Evolutionary conservation across 2,329 filamentous ascomycete genomes (phyloP).

Genomic region (Diplocarpon rosae): DNA sequence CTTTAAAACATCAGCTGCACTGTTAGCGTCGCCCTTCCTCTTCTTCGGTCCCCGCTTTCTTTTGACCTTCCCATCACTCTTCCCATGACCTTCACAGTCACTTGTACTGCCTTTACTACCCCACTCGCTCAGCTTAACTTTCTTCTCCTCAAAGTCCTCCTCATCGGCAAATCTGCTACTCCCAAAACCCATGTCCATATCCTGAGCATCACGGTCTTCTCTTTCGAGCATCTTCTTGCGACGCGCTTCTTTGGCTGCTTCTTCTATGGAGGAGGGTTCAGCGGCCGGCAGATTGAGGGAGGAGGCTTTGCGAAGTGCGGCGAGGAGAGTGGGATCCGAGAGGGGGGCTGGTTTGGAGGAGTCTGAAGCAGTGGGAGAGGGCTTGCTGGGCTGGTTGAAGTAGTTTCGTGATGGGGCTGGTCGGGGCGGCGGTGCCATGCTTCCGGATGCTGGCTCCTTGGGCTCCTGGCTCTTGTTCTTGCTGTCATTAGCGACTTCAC

Average conservation of each 20-base stretch:
- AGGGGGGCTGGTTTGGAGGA: slow-evolving; percentile 39
- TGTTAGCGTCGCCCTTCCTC: slow-evolving; percentile 69
- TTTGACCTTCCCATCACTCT: slow-evolving; percentile 31
- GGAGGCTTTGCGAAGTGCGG: slow-evolving; percentile 77
- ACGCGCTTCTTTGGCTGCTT: slow-evolving; percentile 51
- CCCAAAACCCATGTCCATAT: slow-evolving; percentile 92
- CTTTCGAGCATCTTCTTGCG: slow-evolving; percentile 63
- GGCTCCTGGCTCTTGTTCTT: background rate
- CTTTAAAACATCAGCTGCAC: slow-evolving; percentile 65
- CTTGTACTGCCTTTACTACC: slow-evolving; percentile 41
- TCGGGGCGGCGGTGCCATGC: slow-evolving; percentile 38
- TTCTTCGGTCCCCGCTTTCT: slow-evolving; percentile 64
- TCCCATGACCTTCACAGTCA: slow-evolving; percentile 31
- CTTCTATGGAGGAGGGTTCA: slow-evolving; percentile 32
- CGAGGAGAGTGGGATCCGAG: slow-evolving; percentile 67
- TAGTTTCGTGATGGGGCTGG: slow-evolving; percentile 42
- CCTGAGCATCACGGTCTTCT: slow-evolving; percentile 71
- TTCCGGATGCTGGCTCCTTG: slow-evolving; percentile 10
- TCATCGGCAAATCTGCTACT: slow-evolving; percentile 79
- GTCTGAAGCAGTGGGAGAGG: slow-evolving; percentile 20
- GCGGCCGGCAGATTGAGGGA: slow-evolving; percentile 41
- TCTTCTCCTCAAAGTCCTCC: slow-evolving; percentile 62
- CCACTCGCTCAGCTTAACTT: slow-evolving; percentile 59
- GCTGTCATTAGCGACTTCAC: background rate
- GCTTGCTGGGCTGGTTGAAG: slow-evolving; percentile 47